phyloP scores from a whole-genome alignment of 192 early-diverging fungal species.

The Backusella australiensis region DNA sequence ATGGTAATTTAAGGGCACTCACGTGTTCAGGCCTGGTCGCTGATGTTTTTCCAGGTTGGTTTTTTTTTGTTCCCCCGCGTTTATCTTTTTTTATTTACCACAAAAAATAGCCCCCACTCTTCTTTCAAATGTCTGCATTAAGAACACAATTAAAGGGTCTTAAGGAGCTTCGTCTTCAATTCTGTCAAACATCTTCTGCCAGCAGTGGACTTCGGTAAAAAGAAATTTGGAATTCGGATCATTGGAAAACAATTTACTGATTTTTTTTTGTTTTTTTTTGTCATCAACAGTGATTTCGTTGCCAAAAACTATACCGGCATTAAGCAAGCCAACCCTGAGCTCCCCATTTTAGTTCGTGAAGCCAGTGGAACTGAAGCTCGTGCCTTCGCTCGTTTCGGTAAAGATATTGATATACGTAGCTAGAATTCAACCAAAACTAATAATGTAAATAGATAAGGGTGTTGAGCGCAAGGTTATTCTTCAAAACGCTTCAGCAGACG shows the following conservation, averaged over 20 bases:
- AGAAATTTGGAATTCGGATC: background rate
- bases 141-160: constrained; percentile 58
- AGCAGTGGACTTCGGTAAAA: constrained; percentile 78
- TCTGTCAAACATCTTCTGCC: constrained; percentile 75
- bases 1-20: background rate
- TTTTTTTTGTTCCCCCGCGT: background rate
- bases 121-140: constrained; percentile 28
- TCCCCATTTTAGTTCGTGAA: constrained; percentile 92
- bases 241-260: background rate
- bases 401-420: background rate
- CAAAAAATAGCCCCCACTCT: background rate
- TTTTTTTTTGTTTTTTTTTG: constrained; percentile 7
- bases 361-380: constrained; percentile 80
- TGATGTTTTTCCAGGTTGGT: background rate
- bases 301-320: constrained; percentile 75
- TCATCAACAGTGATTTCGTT: constrained; percentile 74
- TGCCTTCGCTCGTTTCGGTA: constrained; percentile 91
- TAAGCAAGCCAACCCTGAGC: constrained; percentile 81
- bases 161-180: constrained; percentile 89
- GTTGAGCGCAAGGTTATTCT: constrained; percentile 76
- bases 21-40: background rate
- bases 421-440: background rate
- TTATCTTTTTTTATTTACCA: constrained; percentile 9
- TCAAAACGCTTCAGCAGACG: constrained; percentile 67
- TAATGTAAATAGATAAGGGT: constrained; percentile 65